Percentiles rank a stretch among this genome's conserved stretches.
Evolutionary conservation across 2,329 filamentous ascomycete species (phyloP).

Genomic region (Fusarium compactum): DNA sequence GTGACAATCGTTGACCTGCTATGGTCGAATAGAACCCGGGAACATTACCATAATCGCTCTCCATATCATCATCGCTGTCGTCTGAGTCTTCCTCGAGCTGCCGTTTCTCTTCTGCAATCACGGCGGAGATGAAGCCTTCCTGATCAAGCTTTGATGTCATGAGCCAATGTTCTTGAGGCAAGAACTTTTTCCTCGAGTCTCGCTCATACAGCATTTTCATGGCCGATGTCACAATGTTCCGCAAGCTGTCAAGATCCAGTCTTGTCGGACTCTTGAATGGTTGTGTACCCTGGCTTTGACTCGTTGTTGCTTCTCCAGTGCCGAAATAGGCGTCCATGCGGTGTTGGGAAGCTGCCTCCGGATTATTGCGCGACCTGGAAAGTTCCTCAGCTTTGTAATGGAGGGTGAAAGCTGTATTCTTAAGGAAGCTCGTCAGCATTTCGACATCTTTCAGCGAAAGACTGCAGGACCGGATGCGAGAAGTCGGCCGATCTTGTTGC

Average conservation of each 20-base stretch:
- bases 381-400: conserved; percentile 84
- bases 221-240: conserved; percentile 81
- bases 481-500: conserved; percentile 56
- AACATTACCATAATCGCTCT: conserved; percentile 49
- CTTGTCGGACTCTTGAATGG: conserved; percentile 38
- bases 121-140: conserved; percentile 85
- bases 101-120: conserved; percentile 88
- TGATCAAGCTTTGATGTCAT: conserved; percentile 92
- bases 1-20: conserved; percentile 70
- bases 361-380: conserved; percentile 47
- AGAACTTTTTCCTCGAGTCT: conserved; percentile 87
- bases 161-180: conserved; percentile 89
- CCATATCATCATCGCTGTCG: conserved; percentile 54
- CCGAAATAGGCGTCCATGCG: conserved; percentile 50
- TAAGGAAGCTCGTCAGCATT: conserved; percentile 83
- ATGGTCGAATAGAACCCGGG: conserved; percentile 50
- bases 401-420: conserved; percentile 88
- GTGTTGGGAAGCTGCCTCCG: conserved; percentile 39
- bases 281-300: background rate
- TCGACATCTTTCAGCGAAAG: conserved; percentile 79
- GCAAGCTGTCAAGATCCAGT: conserved; percentile 81
- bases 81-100: conserved; percentile 68
- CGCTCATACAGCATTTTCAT: conserved; percentile 92
- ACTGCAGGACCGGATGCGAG: conserved; percentile 71
- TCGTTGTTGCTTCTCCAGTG: conserved; percentile 14